phyloP scores from a whole-genome alignment of 2,329 filamentous ascomycete genomes.

The Pseudopyrenochaeta lycopersici region DNA sequence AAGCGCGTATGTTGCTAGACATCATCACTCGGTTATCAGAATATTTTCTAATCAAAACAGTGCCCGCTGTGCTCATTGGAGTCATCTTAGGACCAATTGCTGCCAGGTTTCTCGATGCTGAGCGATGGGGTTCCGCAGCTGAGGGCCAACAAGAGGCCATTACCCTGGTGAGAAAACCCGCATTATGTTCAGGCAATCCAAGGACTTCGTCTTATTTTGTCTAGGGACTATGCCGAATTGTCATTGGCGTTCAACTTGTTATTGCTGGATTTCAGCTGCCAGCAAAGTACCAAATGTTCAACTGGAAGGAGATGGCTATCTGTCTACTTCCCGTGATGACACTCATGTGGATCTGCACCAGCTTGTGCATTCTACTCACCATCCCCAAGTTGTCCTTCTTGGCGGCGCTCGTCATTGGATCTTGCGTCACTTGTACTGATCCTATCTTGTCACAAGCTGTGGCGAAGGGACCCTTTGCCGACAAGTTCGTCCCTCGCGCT shows the following conservation, averaged over 20 bases:
- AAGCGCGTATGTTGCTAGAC: constrained; percentile 56
- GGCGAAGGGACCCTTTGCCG: constrained; percentile 69
- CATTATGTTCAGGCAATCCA: background rate
- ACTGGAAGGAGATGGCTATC: constrained; percentile 64
- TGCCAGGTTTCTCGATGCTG: constrained; percentile 62
- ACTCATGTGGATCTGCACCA: constrained; percentile 69
- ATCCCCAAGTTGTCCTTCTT: constrained; percentile 63
- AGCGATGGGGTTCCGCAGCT: constrained; percentile 48
- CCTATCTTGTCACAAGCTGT: constrained; percentile 70
- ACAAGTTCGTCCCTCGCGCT: constrained; percentile 67
- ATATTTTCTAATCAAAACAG: constrained; percentile 1
- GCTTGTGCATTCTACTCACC: constrained; percentile 63
- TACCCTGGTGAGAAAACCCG: constrained; percentile 48
- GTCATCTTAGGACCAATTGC: constrained; percentile 64
- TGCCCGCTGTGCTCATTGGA: constrained; percentile 61
- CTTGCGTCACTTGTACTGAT: constrained; percentile 70
- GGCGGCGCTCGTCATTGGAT: constrained; percentile 64
- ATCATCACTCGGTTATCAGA: background rate
- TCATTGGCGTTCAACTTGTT: constrained; percentile 70
- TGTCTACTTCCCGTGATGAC: constrained; percentile 69
- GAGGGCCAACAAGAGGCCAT: constrained; percentile 49
- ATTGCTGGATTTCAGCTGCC: constrained; percentile 71
- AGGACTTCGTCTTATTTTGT: background rate
- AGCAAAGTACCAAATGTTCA: constrained; percentile 61
- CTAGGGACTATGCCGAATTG: constrained; percentile 63